phyloP scores from a whole-genome alignment of 148 eudicot genomes.

The Persicaria maculosa region DNA sequence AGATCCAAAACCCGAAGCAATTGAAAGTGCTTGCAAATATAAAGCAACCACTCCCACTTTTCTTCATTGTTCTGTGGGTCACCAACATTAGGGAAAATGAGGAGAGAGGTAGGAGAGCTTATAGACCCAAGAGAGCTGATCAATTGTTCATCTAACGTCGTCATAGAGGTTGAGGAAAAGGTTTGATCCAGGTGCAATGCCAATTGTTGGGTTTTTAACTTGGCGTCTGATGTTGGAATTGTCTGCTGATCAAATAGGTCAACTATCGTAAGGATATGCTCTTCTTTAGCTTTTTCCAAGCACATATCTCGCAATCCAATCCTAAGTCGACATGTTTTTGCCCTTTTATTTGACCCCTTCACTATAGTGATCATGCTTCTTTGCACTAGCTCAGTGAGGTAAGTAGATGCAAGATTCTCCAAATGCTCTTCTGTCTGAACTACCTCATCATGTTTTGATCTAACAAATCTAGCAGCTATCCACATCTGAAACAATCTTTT shows the following conservation, averaged over 20 bases:
- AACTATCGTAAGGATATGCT: not conserved
- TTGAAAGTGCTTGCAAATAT: not conserved
- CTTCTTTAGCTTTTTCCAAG: not conserved
- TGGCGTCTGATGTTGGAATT: not conserved
- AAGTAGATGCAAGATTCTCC: not conserved
- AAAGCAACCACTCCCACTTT: not conserved
- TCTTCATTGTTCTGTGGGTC: not conserved
- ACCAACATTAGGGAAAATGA: not conserved
- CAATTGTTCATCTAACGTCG: not conserved
- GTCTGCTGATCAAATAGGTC: not conserved
- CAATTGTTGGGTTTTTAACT: not conserved
- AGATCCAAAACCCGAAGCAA: not conserved
- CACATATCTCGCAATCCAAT: not conserved
- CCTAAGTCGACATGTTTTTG: not conserved
- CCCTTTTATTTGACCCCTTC: not conserved
- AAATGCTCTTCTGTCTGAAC: not conserved
- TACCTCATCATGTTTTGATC: not conserved
- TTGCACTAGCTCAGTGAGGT: conserved; percentile 6
- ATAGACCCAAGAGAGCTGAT: not conserved
- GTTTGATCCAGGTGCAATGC: not conserved
- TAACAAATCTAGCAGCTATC: conserved; percentile 10
- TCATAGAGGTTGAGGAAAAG: too few species aligned
- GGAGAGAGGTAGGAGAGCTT: not conserved
- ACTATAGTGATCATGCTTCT: not conserved
- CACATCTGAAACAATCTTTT: conserved; percentile 1